These are phyloP conservation scores for Lomentospora prolificans DNA, from an alignment of 2,329 filamentous ascomycete genomes.

Conservation along the genomic window DNA sequence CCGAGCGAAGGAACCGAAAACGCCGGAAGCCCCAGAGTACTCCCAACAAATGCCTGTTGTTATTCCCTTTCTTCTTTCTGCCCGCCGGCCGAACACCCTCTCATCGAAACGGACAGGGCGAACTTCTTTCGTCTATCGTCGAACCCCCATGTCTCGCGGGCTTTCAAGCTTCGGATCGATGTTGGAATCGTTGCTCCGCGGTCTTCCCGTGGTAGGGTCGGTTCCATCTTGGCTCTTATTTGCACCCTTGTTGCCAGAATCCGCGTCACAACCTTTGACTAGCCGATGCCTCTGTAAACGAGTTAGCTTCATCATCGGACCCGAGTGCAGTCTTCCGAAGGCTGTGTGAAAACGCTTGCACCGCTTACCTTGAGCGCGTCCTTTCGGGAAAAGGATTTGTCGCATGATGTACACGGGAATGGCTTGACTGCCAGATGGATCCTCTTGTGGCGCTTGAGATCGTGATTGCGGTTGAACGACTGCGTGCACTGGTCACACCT, in stretches of 20 bases:
- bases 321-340: too few species aligned
- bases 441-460: conserved; percentile 88
- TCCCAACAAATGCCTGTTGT: conserved; percentile 1
- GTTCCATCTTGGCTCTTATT: not conserved
- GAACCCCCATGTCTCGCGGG: not conserved
- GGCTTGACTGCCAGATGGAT: conserved; percentile 95
- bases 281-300: conserved; percentile 44
- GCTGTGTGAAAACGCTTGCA: too few species aligned
- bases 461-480: conserved; percentile 93
- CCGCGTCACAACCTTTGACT: conserved; percentile 50
- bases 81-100: not conserved
- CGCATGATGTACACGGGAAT: conserved; percentile 82
- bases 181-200: not conserved
- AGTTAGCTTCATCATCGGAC: too few species aligned
- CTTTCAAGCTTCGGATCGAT: not conserved
- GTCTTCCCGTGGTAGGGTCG: not conserved
- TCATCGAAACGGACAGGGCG: too few species aligned
- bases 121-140: not conserved
- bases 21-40: not conserved
- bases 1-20: not conserved
- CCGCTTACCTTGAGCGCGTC: conserved; percentile 90
- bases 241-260: not conserved
- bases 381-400: conserved; percentile 94
- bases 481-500: conserved; percentile 89
- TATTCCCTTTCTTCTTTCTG: too few species aligned